Conservation (phyloP, 345 rosid species). For the Syzygium aqueum region DNA sequence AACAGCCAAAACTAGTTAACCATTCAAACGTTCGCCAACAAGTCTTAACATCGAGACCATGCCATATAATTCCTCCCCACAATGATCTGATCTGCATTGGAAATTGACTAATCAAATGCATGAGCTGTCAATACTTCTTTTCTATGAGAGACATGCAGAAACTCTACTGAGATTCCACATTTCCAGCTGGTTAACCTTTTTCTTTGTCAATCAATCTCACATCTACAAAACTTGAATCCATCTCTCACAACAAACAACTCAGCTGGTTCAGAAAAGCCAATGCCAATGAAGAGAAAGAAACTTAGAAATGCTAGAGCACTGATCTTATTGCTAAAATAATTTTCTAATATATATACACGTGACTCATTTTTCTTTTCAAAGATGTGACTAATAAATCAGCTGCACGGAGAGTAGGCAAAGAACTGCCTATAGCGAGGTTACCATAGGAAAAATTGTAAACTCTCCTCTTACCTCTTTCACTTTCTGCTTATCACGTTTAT, state of each 20-base stretch:
- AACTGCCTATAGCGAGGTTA: not conserved
- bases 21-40: not conserved
- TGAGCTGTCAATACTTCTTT: not conserved
- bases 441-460: conserved; percentile 3
- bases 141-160: not conserved
- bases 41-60: not conserved
- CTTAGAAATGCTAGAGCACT: not conserved
- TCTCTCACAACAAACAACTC: not conserved
- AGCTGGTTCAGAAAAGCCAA: not conserved
- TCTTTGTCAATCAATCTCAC: not conserved
- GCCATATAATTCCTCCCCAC: not conserved
- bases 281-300: not conserved
- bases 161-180: not conserved
- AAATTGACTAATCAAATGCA: not conserved
- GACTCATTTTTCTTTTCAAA: not conserved
- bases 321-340: not conserved
- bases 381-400: not conserved
- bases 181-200: not conserved
- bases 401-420: not conserved
- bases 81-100: not conserved
- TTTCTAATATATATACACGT: not conserved
- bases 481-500: conserved; percentile 64
- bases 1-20: not conserved
- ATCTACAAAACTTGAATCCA: not conserved
- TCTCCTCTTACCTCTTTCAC: conserved; percentile 57